Base-by-base conservation (phyloP, 495 filamentous ascomycete genomes). In the Penicillium samsonianum region DNA sequence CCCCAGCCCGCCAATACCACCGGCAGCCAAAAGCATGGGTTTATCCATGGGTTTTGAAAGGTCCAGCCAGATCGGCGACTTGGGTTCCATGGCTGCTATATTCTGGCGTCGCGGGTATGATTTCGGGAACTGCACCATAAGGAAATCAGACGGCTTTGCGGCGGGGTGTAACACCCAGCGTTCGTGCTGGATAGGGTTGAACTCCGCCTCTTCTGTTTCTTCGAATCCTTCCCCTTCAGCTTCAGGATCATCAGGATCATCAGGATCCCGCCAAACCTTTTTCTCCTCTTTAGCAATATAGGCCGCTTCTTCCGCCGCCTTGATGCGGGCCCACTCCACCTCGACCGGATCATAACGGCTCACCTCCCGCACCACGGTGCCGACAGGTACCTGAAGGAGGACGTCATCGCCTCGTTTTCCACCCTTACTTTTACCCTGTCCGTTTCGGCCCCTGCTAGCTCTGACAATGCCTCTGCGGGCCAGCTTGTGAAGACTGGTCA, bases 401-500 rank as follows among this genome's bases (percentile, higher is more conserved):
- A 98, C 68, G 73, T 98, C 94, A 1, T 91, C 85, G 20, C 94
- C 94, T 51, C 91, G 81, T 65, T 84, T 83, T 2, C 94, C 94
- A 31, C 90, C 87, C 52, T 84, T 82, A 50, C 82, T 82, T 65
- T 91, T 92, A 3, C 94, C 94, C 71, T 90, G 87, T 7, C 94
- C 94, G 65, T 90, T 91, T 65, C 82, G 89, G 5, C 94, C 94
- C 54, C 87, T 77, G 5, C 86, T 85, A 1, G 94, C 94, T 64
- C 87, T 87, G 31, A 97, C 71, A 23, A 88, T 74, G 2, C 90
- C 85, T 55, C 87, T 79, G 17, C 93, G 83, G 10, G 89, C 88
- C 14, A 98, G 81, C 72, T 97, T 98, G 72, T 98, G 92, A 51
- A 98, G 74, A 57, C 90, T 94, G 1, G 90, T 96, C 68, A 97